Conservation (phyloP, 192 early-diverging fungal species). For the Entomortierella lignicola region DNA sequence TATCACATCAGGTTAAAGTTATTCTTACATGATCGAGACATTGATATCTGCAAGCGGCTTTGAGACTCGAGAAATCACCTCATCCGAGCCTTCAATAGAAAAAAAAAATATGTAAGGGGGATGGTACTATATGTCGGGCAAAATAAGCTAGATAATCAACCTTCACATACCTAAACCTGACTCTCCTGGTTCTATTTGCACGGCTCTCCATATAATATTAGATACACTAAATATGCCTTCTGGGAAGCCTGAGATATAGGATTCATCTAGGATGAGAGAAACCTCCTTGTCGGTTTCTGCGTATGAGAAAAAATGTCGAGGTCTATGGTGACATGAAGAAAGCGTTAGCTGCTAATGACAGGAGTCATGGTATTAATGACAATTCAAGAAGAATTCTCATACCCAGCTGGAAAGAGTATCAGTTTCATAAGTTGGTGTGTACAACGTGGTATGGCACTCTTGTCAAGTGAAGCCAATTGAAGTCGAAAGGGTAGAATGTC, state of each 20-base stretch:
- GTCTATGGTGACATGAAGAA: constrained; percentile 3
- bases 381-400: neutral
- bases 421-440: constrained; percentile 54
- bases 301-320: constrained; percentile 53
- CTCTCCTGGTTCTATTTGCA: constrained; percentile 52
- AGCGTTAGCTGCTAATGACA: neutral
- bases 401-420: constrained; percentile 46
- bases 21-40: constrained; percentile 54
- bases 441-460: constrained; percentile 46
- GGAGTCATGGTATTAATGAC: neutral
- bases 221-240: constrained; percentile 24
- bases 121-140: neutral
- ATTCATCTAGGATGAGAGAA: constrained; percentile 43
- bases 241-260: constrained; percentile 30
- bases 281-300: constrained; percentile 54
- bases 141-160: neutral
- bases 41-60: constrained; percentile 44
- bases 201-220: constrained; percentile 44
- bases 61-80: constrained; percentile 45
- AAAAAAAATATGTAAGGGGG: neutral
- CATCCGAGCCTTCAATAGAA: constrained; percentile 20
- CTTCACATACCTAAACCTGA: constrained; percentile 33
- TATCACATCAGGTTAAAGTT: no score
- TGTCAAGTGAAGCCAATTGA: constrained; percentile 48
- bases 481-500: constrained; percentile 50